Evolutionary conservation across 1,139 yeast species (phyloP).

Genomic region (Candida labiduridarum): DNA sequence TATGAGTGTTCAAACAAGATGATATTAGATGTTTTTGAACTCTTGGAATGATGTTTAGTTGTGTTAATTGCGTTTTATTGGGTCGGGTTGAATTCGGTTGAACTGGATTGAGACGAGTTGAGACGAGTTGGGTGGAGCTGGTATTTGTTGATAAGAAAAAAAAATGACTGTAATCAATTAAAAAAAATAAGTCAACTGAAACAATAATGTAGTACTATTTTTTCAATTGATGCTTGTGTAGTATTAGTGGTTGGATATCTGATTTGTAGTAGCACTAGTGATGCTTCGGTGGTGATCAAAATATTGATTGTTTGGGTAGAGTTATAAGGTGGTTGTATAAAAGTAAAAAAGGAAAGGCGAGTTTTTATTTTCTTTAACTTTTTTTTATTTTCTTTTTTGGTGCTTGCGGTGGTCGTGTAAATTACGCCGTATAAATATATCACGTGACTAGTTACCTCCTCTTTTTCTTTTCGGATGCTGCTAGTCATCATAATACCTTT

Average conservation of each 20-base stretch:
- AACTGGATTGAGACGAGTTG: too few species aligned
- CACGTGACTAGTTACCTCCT: too few species aligned
- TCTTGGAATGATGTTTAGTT: too few species aligned
- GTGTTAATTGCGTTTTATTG: background rate
- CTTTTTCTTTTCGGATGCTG: too few species aligned
- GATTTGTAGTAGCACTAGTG: too few species aligned
- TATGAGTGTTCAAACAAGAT: too few species aligned
- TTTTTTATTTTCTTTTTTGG: background rate
- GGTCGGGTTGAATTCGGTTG: background rate
- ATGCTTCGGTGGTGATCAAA: too few species aligned
- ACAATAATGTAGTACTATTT: background rate
- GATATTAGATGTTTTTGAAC: too few species aligned
- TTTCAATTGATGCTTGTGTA: too few species aligned
- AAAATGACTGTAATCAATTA: background rate
- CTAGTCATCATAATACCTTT: too few species aligned
- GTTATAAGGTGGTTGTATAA: background rate
- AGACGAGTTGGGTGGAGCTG: background rate
- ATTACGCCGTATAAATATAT: background rate
- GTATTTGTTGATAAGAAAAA: conserved; percentile 1
- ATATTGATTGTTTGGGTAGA: background rate
- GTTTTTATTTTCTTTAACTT: background rate
- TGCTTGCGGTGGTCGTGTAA: background rate
- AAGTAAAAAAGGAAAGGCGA: conserved; percentile 3
- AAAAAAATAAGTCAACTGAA: background rate
- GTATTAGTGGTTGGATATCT: too few species aligned